These are phyloP conservation scores for Allium fistulosum DNA, from an alignment of 106 monocot genomes.

Conservation along the genomic window DNA sequence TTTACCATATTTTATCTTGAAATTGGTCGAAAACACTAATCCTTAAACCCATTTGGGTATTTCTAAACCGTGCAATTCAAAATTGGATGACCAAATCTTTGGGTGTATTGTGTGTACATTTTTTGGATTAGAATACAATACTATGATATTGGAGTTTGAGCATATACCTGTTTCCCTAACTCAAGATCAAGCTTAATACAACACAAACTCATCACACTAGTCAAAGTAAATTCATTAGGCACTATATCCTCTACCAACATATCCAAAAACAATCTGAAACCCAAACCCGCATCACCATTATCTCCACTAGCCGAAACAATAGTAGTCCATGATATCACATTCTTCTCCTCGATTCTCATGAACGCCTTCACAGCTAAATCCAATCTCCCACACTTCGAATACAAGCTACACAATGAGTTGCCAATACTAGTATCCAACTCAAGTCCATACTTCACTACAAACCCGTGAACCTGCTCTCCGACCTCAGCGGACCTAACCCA, in stretches of 20 bases:
- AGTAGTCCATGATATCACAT: constrained; percentile 90
- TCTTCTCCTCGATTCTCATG: constrained; percentile 44
- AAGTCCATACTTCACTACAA: constrained; percentile 51
- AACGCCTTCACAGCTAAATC: constrained; percentile 53
- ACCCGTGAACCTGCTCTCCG: constrained; percentile 77
- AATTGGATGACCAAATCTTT: no score
- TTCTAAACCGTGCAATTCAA: no score
- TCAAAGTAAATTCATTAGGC: constrained; percentile 86
- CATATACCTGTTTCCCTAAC: constrained; percentile 49
- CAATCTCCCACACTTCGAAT: constrained; percentile 64
- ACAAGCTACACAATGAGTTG: constrained; percentile 70
- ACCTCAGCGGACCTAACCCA: constrained; percentile 25
- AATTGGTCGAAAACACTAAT: no score
- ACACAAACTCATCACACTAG: constrained; percentile 70
- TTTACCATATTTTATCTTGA: no score
- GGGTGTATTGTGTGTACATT: no score
- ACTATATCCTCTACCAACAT: constrained; percentile 48
- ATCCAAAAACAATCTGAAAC: constrained; percentile 49
- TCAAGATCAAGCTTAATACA: constrained; percentile 30
- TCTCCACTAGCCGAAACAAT: constrained; percentile 71
- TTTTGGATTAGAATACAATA: no score
- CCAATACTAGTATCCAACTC: constrained; percentile 50
- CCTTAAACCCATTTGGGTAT: no score
- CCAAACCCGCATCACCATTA: constrained; percentile 45
- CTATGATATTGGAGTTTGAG: no score